Evolutionary conservation across 176 grass and related monocot species (phyloP).

Genomic region (Oryza officinalis): DNA sequence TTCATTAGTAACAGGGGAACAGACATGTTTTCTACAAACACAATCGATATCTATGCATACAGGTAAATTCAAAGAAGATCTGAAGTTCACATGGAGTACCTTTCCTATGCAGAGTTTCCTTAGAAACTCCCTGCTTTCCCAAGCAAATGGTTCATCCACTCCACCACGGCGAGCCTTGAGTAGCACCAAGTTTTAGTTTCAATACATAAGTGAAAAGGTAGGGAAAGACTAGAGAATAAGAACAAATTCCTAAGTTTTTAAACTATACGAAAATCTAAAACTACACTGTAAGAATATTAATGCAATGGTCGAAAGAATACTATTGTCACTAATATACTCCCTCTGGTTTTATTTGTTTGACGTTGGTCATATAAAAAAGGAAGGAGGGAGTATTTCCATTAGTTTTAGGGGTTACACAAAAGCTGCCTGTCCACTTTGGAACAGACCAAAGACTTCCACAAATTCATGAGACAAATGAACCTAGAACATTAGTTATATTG

Average conservation of each 20-base stretch:
- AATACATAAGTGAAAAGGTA: conserved; percentile 16
- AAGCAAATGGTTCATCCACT: conserved; percentile 96
- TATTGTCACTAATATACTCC: not conserved
- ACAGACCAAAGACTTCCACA: not conserved
- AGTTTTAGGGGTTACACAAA: not conserved
- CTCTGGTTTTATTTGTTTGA: too few species aligned
- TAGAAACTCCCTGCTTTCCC: conserved; percentile 88
- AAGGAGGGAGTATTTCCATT: not conserved
- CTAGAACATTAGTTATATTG: not conserved
- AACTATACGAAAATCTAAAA: not conserved
- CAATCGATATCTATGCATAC: not conserved
- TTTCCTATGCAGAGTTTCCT: conserved; percentile 90
- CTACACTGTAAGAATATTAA: not conserved
- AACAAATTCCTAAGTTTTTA: not conserved
- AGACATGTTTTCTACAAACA: not conserved
- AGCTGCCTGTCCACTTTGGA: not conserved
- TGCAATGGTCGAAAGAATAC: not conserved
- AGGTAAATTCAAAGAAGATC: not conserved
- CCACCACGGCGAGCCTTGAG: conserved; percentile 82
- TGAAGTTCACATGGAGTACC: conserved; percentile 42
- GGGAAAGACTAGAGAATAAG: conserved; percentile 4
- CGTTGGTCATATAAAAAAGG: too few species aligned
- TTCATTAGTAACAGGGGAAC: not conserved
- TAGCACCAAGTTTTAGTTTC: conserved; percentile 27
- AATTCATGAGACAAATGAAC: not conserved